Base-by-base conservation (phyloP, 768 basidiomycete species). In the Mycena alexandri region DNA sequence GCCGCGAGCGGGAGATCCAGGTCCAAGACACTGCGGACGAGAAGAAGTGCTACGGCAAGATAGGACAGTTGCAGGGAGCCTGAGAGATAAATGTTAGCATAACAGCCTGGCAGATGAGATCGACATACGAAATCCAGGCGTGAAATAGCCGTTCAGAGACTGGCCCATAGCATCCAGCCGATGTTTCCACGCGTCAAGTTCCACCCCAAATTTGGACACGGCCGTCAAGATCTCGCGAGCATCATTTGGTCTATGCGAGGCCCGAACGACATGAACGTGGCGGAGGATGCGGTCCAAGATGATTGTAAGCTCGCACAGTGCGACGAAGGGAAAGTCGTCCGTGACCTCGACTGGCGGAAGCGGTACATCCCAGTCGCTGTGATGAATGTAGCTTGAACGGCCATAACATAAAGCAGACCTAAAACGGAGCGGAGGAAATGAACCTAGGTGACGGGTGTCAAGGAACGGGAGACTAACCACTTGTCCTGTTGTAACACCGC, bases 141-240 rank as follows among this genome's bases (percentile, higher is more conserved):
- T 42, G 21, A 51, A 53, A 65, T 71, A 71, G 47, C 64, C 64
- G 29, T 71, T 71, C 36, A 71, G 42, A 17, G 70, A 71, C 36
- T 67, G 61, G 52, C 52, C 66, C 70, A 71, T 67, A n/a, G 62
- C n/a, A 33, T 71, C 70, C 29, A 71, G 53, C 12, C 70, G 61
- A 41, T 61, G 65, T 48, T 71, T 71, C 70, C 70, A 71, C 5
- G 66, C 61, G 52, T 71, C 70, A 29, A 71, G 66, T n/a, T 71
- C 70, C 46, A 67, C 22, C 7, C 70, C 70, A 47, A 71, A 71
- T 22, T 59, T 60, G 29, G 70, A 71, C 44, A 71, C 67, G 9
- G 51, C 61, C 8, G 65, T 60, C 53, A 71, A 33, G 6, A 54
- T 65, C 46, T 71, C 70, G 10, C 70, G 57, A 21, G 58, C 52